Conservation (phyloP, 805 yeast genomes). For the Hanseniaspora jakobsenii region DNA sequence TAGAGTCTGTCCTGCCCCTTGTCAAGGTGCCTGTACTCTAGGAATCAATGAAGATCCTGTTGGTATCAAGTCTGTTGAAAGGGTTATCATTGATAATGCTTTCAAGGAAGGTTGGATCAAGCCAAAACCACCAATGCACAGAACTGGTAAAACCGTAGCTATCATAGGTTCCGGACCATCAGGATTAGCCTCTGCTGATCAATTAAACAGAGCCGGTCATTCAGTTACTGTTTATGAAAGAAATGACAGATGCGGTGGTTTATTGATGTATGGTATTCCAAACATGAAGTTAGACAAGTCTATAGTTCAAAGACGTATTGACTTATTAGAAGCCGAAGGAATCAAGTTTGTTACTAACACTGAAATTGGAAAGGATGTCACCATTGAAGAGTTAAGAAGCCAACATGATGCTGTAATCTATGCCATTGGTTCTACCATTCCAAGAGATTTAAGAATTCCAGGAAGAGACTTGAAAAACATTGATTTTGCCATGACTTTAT, state of each 20-base stretch:
- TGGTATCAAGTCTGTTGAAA: constrained; percentile 90
- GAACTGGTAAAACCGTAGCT: constrained; percentile 81
- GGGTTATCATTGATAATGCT: constrained; percentile 92
- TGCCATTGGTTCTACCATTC: constrained; percentile 92
- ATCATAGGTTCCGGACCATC: constrained; percentile 95
- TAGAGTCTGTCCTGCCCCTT: constrained; percentile 97
- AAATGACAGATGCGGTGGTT: constrained; percentile 91
- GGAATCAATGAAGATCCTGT: constrained; percentile 92
- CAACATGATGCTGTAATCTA: constrained; percentile 72
- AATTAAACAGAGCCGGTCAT: constrained; percentile 93
- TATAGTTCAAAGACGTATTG: constrained; percentile 85
- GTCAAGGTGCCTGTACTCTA: constrained; percentile 92
- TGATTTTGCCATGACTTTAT: constrained; percentile 87
- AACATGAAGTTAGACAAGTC: constrained; percentile 94
- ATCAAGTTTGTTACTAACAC: constrained; percentile 63
- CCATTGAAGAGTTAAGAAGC: constrained; percentile 54
- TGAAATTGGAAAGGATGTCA: constrained; percentile 72
- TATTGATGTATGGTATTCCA: constrained; percentile 97
- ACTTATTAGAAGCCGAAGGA: constrained; percentile 83
- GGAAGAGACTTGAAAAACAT: constrained; percentile 86
- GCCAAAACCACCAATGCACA: constrained; percentile 62
- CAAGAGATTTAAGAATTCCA: constrained; percentile 87
- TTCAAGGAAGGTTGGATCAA: constrained; percentile 94
- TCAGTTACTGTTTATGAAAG: constrained; percentile 84
- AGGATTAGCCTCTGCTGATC: constrained; percentile 94